A percentile compares a stretch with the other conserved stretches of the same genome.
These are phyloP conservation scores for Candida pseudoviswanathii DNA, from an alignment of 1,139 yeast species.

Conservation along the genomic window DNA sequence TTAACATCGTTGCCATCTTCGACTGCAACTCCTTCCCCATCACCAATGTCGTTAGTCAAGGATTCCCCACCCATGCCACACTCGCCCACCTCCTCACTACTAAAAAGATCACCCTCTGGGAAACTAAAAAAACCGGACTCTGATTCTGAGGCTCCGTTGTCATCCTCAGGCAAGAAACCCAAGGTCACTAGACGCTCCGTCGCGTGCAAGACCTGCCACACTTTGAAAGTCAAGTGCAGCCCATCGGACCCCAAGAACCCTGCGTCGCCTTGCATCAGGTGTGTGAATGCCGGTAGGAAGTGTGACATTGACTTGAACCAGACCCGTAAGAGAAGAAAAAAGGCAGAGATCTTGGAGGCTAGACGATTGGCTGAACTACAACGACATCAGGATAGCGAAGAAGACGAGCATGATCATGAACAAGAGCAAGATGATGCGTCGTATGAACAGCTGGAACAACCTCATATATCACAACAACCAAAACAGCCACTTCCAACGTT, in stretches of 20 bases:
- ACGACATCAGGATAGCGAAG: neutral
- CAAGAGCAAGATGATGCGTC: neutral
- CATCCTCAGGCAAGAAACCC: constrained; percentile 9
- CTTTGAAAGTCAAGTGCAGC: constrained; percentile 79
- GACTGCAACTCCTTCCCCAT: neutral
- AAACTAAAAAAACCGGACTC: neutral
- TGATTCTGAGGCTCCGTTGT: neutral
- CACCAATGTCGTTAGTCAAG: neutral
- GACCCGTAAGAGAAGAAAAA: constrained; percentile 54
- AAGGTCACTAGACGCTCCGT: constrained; percentile 34
- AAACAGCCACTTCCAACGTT: neutral
- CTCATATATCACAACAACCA: neutral
- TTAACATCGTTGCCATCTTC: no score
- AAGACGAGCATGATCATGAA: neutral
- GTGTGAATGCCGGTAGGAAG: constrained; percentile 59
- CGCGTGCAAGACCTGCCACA: constrained; percentile 82
- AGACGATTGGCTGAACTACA: constrained; percentile 15
- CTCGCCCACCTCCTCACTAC: neutral
- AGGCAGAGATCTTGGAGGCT: constrained; percentile 29
- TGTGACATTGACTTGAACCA: constrained; percentile 74
- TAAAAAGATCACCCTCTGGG: neutral
- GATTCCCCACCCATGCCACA: neutral
- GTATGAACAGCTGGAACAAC: neutral
- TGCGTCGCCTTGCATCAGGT: constrained; percentile 71
- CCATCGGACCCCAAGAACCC: constrained; percentile 65